A percentile compares a stretch with the other conserved stretches of the same genome.
These are phyloP conservation scores for Pterulicium gracile DNA, from an alignment of 1,284 basidiomycete species.

Conservation along the genomic window DNA sequence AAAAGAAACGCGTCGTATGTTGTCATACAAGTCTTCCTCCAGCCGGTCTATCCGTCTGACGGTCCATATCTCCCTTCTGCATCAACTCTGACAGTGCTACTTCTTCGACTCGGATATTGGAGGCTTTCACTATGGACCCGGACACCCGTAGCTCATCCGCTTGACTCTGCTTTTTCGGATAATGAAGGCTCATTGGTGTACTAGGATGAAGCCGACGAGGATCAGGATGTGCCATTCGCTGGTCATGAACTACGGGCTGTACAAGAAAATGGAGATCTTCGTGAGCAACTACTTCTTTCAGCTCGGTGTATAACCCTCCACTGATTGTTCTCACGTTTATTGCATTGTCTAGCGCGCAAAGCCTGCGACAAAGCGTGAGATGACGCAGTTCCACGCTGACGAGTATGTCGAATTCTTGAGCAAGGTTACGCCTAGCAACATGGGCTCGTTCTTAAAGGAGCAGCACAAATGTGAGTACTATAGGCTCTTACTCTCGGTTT, in stretches of 20 bases:
- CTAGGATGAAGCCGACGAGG: slow-evolving; percentile 90
- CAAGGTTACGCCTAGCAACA: slow-evolving; percentile 78
- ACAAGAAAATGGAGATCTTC: slow-evolving; percentile 97
- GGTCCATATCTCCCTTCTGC: slow-evolving; percentile 8
- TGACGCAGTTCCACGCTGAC: slow-evolving; percentile 93
- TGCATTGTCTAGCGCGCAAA: slow-evolving; percentile 71
- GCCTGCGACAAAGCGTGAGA: slow-evolving; percentile 96
- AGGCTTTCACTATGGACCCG: slow-evolving; percentile 97
- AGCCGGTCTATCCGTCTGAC: slow-evolving; percentile 1
- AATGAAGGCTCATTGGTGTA: slow-evolving; percentile 7
- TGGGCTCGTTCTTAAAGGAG: slow-evolving; percentile 84
- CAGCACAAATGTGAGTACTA: slow-evolving; percentile 82
- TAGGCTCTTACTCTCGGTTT: slow-evolving; percentile 3
- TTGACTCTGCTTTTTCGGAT: slow-evolving; percentile 2
- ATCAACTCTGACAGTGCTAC: slow-evolving; percentile 60
- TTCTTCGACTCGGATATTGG: slow-evolving; percentile 99
- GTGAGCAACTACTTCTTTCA: slow-evolving; percentile 51
- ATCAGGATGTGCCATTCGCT: slow-evolving; percentile 99
- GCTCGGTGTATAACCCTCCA: neutral
- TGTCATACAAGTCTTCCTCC: slow-evolving; percentile 8
- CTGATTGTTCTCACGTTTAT: slow-evolving; percentile 6
- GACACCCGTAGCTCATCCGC: slow-evolving; percentile 56
- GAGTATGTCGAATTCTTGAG: slow-evolving; percentile 89
- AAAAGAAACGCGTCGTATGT: slow-evolving; percentile 81
- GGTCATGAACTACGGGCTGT: slow-evolving; percentile 98